phyloP scores from a whole-genome alignment of 177 flowering plant species.

The Vitis hybrid region DNA sequence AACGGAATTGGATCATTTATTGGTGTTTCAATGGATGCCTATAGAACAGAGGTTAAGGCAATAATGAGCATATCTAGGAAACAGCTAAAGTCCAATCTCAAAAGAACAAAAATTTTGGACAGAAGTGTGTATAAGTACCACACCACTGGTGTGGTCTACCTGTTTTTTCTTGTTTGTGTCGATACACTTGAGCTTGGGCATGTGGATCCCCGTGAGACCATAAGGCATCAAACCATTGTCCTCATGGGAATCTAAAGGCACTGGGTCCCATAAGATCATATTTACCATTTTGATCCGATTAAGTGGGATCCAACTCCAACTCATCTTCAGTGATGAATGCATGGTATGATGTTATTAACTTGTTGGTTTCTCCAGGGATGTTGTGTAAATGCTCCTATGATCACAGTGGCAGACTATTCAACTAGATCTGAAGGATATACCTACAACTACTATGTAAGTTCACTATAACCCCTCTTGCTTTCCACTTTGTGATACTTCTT shows the following conservation, averaged over 20 bases:
- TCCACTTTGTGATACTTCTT: background rate
- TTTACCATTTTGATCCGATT: background rate
- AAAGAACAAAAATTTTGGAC: no score
- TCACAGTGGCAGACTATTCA: constrained; percentile 96
- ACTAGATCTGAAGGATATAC: constrained; percentile 97
- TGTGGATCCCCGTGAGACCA: background rate
- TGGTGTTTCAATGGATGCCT: no score
- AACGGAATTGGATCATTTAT: no score
- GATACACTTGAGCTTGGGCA: background rate
- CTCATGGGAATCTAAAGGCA: no score
- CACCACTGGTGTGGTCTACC: background rate
- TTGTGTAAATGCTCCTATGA: constrained; percentile 99
- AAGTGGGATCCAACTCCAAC: background rate
- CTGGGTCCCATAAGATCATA: background rate
- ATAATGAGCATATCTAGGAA: no score
- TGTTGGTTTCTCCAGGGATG: constrained; percentile 63
- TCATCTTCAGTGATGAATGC: background rate
- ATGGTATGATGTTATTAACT: background rate
- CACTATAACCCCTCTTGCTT: background rate
- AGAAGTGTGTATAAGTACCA: no score
- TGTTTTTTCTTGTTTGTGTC: background rate
- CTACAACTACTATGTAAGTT: constrained; percentile 84
- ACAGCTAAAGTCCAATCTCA: no score
- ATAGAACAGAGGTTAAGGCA: no score
- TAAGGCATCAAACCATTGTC: background rate